Conservation (phyloP, 768 basidiomycete species). For the Crassisporium funariophilum region DNA sequence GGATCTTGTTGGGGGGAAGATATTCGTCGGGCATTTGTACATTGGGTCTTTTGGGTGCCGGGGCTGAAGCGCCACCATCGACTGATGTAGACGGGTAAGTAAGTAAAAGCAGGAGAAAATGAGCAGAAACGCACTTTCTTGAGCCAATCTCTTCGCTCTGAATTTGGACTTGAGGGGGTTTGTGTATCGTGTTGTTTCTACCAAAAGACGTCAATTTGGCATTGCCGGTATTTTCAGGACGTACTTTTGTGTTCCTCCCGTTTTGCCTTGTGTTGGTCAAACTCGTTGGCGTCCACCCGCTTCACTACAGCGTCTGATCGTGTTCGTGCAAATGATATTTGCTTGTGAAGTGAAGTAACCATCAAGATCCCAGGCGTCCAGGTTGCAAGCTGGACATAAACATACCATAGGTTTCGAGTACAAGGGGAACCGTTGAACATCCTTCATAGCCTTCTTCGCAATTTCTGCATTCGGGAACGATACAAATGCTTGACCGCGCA, state of each 20-base stretch:
- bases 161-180: constrained; percentile 92
- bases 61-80: constrained; percentile 66
- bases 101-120: constrained; percentile 3
- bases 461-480: constrained; percentile 83
- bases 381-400: constrained; percentile 2
- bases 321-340: constrained; percentile 92
- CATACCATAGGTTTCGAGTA: constrained; percentile 96
- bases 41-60: constrained; percentile 75
- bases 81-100: constrained; percentile 40
- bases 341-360: constrained; percentile 45
- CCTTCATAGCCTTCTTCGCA: constrained; percentile 87
- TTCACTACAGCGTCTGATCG: constrained; percentile 91
- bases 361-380: constrained; percentile 5
- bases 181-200: constrained; percentile 80
- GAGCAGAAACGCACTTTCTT: constrained; percentile 59
- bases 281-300: constrained; percentile 62
- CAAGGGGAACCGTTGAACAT: constrained; percentile 91
- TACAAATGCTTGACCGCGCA: constrained; percentile 99
- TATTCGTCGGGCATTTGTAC: constrained; percentile 99
- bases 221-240: constrained; percentile 22
- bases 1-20: constrained; percentile 97
- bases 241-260: constrained; percentile 86
- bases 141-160: constrained; percentile 76
- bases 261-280: constrained; percentile 74
- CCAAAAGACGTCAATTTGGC: constrained; percentile 7